Base-by-base conservation (phyloP, 148 eudicot species). In the Polygonum maritimum region DNA sequence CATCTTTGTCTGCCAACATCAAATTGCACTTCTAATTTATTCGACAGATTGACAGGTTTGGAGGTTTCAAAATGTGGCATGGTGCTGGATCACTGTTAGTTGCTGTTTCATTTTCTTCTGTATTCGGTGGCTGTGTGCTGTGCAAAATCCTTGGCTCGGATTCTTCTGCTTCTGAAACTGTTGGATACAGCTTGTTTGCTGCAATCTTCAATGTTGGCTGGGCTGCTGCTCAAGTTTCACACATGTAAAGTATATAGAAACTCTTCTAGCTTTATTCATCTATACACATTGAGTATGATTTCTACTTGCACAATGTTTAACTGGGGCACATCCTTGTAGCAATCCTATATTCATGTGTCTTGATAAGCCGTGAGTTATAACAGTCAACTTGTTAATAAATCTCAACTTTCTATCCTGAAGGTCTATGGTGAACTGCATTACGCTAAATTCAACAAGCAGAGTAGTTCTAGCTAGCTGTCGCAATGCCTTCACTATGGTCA, bases 341-440 rank as follows among this genome's bases (percentile, higher is more conserved):
- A 67, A 36, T 67, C 40, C 38, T 62, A 10, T 67, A 15, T 67
- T 67, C 38, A 57, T 15, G 44, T 67, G 71, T 36, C 44, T 33
- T 16, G 19, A 67, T 67, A 16, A 11, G 15, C 0, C 44, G 38
- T 67, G 71, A 67, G 16, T 67, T 36, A 16, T 14, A 36, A 13
- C 6, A 36, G 18, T 36, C 44, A 14, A 67, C 19, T 67, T 67
- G 15, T 62, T 36, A 21, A 1, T 12, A 67, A 36, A 67, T 67
- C 14, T 44, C 21, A 4, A 26, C 31, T 14, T 67, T 67, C 14
- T 44, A 21, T 40, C 44, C 60, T 81, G 79, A 81, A 95, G 98
- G 98, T 88, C 98, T 81, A 95, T 95, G 98, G 94, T 95, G 84
- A 95, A 92, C 84, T 92, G 97, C 86, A 92, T 92, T 80, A 92